A percentile compares a stretch with the other conserved stretches of the same genome.
Evolutionary conservation across 148 eudicot species (phyloP).

Genomic region (Fagopyrum homotropicum): DNA sequence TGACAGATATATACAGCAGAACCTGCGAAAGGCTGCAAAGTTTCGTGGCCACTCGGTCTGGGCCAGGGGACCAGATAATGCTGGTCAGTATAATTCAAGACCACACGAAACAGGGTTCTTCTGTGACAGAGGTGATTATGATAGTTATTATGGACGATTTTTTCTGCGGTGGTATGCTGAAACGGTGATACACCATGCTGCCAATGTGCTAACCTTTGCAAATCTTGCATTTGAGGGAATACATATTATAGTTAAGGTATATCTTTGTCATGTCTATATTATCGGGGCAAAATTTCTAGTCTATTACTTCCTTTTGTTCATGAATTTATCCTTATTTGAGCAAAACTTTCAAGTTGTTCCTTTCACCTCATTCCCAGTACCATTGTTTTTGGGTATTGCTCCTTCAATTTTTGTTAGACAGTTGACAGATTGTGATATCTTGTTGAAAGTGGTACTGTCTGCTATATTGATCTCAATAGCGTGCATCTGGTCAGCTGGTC

Average conservation of each 20-base stretch:
- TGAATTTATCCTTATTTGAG: neutral
- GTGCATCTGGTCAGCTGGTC: neutral
- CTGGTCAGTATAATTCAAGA: constrained; percentile 56
- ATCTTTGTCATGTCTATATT: neutral
- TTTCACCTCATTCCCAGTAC: neutral
- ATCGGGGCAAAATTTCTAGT: neutral
- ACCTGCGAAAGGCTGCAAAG: constrained; percentile 54
- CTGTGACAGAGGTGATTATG: constrained; percentile 64
- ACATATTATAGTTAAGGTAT: constrained; percentile 54
- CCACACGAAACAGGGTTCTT: constrained; percentile 62
- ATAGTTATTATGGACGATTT: constrained; percentile 65
- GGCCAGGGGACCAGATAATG: constrained; percentile 69
- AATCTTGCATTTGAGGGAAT: constrained; percentile 56
- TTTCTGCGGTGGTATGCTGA: constrained; percentile 61
- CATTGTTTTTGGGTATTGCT: neutral
- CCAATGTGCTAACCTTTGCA: constrained; percentile 51
- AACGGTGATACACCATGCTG: constrained; percentile 51
- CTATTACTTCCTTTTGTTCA: neutral
- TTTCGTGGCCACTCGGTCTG: constrained; percentile 55
- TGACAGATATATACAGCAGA: constrained; percentile 58
- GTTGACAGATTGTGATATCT: neutral
- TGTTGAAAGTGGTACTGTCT: neutral
- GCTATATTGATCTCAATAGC: neutral
- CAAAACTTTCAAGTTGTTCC: neutral
- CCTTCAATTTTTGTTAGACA: neutral